Percentiles rank a stretch among this genome's conserved stretches.
phyloP scores from a whole-genome alignment of 1,284 basidiomycete genomes.

The Rhizoctonia solani region DNA sequence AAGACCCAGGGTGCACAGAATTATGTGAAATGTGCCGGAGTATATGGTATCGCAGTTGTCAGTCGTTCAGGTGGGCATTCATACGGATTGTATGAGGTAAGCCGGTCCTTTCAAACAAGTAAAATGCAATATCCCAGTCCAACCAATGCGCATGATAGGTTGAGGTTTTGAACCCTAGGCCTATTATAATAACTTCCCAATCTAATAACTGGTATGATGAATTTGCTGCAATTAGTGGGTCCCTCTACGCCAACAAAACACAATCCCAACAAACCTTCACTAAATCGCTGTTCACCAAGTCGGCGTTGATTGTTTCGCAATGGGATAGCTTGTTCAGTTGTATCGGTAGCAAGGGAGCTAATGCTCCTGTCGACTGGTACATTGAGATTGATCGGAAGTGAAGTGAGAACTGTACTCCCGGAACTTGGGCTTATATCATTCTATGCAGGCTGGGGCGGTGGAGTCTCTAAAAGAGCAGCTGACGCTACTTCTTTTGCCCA shows the following conservation, averaged over 20 bases:
- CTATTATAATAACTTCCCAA: conserved; percentile 3
- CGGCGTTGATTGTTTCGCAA: conserved; percentile 4
- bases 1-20: conserved; percentile 33
- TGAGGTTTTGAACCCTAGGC: conserved; percentile 33
- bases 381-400: conserved; percentile 36
- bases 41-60: conserved; percentile 32
- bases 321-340: conserved; percentile 35
- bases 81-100: conserved; percentile 38
- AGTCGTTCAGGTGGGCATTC: conserved; percentile 40
- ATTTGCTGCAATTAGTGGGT: conserved; percentile 11
- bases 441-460: conserved; percentile 3
- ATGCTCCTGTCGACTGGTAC: conserved; percentile 28
- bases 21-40: conserved; percentile 38
- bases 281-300: conserved; percentile 28
- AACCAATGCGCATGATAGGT: conserved; percentile 1
- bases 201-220: conserved; percentile 29
- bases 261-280: conserved; percentile 4
- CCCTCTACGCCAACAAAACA: background rate
- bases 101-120: background rate
- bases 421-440: background rate
- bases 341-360: conserved; percentile 15
- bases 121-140: background rate
- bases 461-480: background rate
- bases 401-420: background rate
- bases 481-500: conserved; percentile 21